Conservation (phyloP, 306 rosid species). For the Datisca glomerata region DNA sequence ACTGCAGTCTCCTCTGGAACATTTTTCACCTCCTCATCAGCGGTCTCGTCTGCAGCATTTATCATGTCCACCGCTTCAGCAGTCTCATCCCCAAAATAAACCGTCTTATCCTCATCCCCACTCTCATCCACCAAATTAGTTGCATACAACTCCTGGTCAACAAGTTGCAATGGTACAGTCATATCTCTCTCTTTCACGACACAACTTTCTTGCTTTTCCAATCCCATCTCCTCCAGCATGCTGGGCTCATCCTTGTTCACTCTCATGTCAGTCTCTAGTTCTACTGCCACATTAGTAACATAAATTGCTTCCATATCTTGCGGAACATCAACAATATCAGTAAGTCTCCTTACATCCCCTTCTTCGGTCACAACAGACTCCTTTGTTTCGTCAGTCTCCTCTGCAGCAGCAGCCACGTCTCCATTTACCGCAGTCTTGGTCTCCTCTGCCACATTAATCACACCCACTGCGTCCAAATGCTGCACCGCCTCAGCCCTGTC, state of each 20-base stretch:
- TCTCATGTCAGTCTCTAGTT: too few species aligned
- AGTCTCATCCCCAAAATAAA: conserved; percentile 5
- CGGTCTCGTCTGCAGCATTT: conserved; percentile 4
- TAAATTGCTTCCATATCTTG: not conserved
- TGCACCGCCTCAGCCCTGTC: conserved; percentile 4
- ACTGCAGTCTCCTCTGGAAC: conserved; percentile 6
- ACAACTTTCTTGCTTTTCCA: conserved; percentile 1
- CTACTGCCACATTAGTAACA: not conserved
- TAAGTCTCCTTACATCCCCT: not conserved
- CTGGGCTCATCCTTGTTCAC: not conserved
- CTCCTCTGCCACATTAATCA: conserved; percentile 1
- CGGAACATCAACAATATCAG: not conserved
- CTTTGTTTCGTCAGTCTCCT: not conserved
- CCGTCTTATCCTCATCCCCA: not conserved
- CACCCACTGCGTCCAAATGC: not conserved
- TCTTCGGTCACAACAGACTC: not conserved
- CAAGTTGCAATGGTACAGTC: not conserved
- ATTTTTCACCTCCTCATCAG: conserved; percentile 4
- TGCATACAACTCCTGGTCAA: conserved; percentile 2
- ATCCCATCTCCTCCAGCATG: not conserved
- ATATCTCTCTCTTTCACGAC: not conserved
- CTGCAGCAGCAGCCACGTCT: not conserved
- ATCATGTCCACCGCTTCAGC: conserved; percentile 2
- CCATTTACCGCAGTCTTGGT: conserved; percentile 1
- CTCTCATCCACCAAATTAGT: conserved; percentile 2